A percentile compares a stretch with the other conserved stretches of the same genome.
These are phyloP conservation scores for Zygotorulaspora danielsina DNA, from an alignment of 805 yeast species.

Conservation along the genomic window DNA sequence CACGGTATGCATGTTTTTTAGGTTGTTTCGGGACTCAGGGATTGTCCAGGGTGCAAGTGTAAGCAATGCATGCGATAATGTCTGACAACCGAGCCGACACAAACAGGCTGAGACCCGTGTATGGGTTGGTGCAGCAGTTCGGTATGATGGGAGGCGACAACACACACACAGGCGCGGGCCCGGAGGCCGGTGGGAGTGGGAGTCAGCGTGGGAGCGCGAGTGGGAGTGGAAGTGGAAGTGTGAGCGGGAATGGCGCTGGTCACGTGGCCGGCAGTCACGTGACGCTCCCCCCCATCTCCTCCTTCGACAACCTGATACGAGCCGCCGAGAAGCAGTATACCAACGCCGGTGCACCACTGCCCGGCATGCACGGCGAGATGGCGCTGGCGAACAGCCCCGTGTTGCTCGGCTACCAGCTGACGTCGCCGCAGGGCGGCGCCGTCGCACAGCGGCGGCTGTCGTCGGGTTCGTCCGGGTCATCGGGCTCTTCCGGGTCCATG, in stretches of 20 bases:
- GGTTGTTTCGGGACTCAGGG: too few species aligned
- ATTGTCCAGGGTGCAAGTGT: background rate
- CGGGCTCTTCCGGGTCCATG: conserved; percentile 16
- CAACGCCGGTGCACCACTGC: background rate
- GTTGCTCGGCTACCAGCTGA: conserved; percentile 13
- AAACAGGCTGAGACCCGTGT: background rate
- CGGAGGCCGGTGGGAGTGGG: background rate
- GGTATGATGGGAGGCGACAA: background rate
- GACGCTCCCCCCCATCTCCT: conserved; percentile 31
- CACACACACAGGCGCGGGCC: too few species aligned
- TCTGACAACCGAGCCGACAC: conserved; percentile 1
- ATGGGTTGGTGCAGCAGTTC: background rate
- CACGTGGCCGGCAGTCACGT: conserved; percentile 8
- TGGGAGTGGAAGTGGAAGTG: too few species aligned
- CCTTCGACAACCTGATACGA: conserved; percentile 29
- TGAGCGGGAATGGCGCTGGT: background rate
- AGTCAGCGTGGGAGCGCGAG: background rate
- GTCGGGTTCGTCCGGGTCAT: conserved; percentile 12
- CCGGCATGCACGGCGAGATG: conserved; percentile 2
- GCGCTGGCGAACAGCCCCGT: conserved; percentile 8
- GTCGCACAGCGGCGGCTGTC: conserved; percentile 21
- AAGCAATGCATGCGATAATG: background rate
- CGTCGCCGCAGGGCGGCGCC: conserved; percentile 11
- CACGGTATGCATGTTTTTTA: too few species aligned
- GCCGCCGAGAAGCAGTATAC: conserved; percentile 29